A percentile compares a stretch with the other conserved stretches of the same genome.
Conservation (phyloP, 805 yeast species). For the Sugiyamaella floridensis region DNA sequence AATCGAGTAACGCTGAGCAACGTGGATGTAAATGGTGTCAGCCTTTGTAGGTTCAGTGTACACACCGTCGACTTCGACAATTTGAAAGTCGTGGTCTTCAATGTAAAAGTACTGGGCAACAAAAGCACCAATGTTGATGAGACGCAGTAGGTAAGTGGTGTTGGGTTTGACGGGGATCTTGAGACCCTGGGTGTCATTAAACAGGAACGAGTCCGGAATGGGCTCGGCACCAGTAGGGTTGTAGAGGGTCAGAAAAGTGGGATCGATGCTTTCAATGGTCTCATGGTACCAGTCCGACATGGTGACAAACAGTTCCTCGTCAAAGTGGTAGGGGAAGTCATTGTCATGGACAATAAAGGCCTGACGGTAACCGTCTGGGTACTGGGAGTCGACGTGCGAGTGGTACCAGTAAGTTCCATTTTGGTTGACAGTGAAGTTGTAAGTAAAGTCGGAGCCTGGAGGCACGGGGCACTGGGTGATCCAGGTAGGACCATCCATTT, state of each 20-base stretch:
- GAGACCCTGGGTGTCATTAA: conserved; percentile 62
- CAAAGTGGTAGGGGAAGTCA: conserved; percentile 48
- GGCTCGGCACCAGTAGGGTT: conserved; percentile 99
- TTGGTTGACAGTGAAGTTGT: conserved; percentile 87
- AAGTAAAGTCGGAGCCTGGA: conserved; percentile 65
- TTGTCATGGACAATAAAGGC: conserved; percentile 66
- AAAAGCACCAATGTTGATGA: conserved; percentile 85
- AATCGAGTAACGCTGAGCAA: conserved; percentile 87
- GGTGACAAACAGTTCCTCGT: conserved; percentile 63
- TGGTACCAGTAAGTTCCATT: conserved; percentile 96
- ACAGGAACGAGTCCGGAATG: conserved; percentile 71
- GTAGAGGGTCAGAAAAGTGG: conserved; percentile 55
- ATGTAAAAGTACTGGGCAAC: conserved; percentile 83
- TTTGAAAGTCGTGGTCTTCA: conserved; percentile 79
- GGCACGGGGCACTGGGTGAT: conserved; percentile 88
- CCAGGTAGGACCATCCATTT: conserved; percentile 89
- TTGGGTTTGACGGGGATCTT: conserved; percentile 69
- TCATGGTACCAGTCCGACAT: conserved; percentile 88
- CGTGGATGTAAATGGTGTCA: conserved; percentile 67
- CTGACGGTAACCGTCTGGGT: conserved; percentile 73
- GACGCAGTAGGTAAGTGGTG: conserved; percentile 74
- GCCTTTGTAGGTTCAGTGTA: conserved; percentile 71
- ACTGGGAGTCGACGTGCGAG: conserved; percentile 84
- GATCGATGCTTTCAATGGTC: conserved; percentile 42
- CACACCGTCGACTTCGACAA: conserved; percentile 90